Evolutionary conservation across 805 yeast species (phyloP).

Genomic region (Zygoascus flipseniorum): DNA sequence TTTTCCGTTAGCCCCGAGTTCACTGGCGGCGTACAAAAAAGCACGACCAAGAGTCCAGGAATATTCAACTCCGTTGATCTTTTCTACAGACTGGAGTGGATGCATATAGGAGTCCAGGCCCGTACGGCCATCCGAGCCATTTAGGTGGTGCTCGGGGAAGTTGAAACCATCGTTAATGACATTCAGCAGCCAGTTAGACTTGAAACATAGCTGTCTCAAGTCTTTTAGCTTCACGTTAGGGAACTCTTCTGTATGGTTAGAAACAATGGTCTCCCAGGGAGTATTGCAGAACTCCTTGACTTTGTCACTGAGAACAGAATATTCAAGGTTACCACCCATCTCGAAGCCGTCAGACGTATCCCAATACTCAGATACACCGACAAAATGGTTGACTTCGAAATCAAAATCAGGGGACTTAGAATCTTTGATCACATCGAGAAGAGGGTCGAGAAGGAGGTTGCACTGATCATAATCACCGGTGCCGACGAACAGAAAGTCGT

Average conservation of each 20-base stretch:
- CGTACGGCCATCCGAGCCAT: not conserved
- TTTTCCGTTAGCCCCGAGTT: slow-evolving; percentile 19
- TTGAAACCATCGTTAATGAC: slow-evolving; percentile 87
- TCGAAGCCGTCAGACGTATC: slow-evolving; percentile 88
- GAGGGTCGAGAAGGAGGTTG: slow-evolving; percentile 59
- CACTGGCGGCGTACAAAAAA: slow-evolving; percentile 70
- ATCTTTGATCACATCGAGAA: slow-evolving; percentile 32
- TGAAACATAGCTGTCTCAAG: slow-evolving; percentile 75
- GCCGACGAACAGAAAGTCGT: slow-evolving; percentile 41
- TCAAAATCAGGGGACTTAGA: slow-evolving; percentile 55
- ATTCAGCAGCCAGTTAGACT: slow-evolving; percentile 88
- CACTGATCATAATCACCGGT: slow-evolving; percentile 76
- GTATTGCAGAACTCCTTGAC: slow-evolving; percentile 68
- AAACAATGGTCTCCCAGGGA: slow-evolving; percentile 52
- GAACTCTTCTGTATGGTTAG: slow-evolving; percentile 46
- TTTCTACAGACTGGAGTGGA: slow-evolving; percentile 75
- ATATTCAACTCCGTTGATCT: slow-evolving; percentile 74
- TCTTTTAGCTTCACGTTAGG: slow-evolving; percentile 44
- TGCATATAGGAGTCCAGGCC: slow-evolving; percentile 25
- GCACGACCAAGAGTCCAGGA: slow-evolving; percentile 96
- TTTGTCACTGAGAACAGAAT: slow-evolving; percentile 57
- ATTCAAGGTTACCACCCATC: slow-evolving; percentile 74
- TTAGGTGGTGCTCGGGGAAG: slow-evolving; percentile 42
- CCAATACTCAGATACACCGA: slow-evolving; percentile 96
- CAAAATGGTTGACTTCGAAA: slow-evolving; percentile 71